Evolutionary conservation across 2,329 filamentous ascomycete genomes (phyloP).

Genomic region (Colletotrichum scovillei): DNA sequence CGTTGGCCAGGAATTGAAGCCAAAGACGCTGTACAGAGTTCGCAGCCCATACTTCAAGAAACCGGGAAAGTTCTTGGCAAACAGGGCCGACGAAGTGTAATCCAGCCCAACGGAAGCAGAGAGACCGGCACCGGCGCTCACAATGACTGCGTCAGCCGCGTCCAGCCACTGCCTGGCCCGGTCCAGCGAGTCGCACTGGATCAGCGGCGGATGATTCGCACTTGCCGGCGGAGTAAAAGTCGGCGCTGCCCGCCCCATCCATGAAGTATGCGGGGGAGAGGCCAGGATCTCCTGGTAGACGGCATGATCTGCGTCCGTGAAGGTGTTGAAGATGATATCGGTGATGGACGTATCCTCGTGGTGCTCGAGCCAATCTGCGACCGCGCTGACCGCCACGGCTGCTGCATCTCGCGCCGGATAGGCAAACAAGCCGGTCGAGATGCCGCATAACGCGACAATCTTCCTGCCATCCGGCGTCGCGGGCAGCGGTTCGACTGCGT

Average conservation of each 20-base stretch:
- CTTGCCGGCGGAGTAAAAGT: not conserved
- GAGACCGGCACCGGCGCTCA: conserved; percentile 47
- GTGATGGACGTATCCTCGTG: conserved; percentile 41
- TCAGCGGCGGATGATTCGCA: not conserved
- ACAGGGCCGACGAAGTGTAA: conserved; percentile 45
- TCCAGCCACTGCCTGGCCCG: conserved; percentile 40
- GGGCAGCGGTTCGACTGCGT: conserved; percentile 41
- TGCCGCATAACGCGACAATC: conserved; percentile 46
- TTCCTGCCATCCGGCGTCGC: conserved; percentile 40
- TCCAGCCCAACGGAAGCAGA: conserved; percentile 48
- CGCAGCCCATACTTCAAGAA: conserved; percentile 43
- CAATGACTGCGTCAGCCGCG: conserved; percentile 41
- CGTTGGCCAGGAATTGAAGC: conserved; percentile 43
- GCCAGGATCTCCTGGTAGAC: conserved; percentile 32
- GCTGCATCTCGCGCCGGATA: conserved; percentile 45
- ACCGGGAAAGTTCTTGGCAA: conserved; percentile 43
- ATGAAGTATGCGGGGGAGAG: not conserved
- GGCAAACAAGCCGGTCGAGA: conserved; percentile 49
- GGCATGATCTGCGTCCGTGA: conserved; percentile 41
- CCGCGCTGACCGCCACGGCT: conserved; percentile 40
- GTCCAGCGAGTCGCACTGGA: conserved; percentile 19
- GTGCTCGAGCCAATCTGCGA: conserved; percentile 41
- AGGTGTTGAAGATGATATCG: conserved; percentile 47
- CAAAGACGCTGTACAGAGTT: conserved; percentile 48
- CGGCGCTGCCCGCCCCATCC: not conserved